These are phyloP conservation scores for Blastobotrys apis DNA, from an alignment of 1,139 yeast species.

Conservation along the genomic window DNA sequence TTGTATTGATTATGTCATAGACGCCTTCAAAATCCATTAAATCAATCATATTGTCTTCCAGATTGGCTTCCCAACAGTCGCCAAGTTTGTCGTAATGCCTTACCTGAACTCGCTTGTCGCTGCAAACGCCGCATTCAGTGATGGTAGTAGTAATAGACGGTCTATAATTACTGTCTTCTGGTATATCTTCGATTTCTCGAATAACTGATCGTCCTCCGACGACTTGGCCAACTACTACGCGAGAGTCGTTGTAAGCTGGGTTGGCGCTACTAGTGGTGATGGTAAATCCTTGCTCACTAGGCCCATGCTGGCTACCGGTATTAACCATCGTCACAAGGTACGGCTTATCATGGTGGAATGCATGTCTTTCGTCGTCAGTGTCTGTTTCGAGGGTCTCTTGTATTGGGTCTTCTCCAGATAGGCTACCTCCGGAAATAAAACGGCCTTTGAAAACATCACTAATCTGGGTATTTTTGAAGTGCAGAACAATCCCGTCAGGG, in stretches of 20 bases:
- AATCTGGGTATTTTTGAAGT: conserved; percentile 77
- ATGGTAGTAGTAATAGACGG: conserved; percentile 51
- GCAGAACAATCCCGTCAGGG: conserved; percentile 55
- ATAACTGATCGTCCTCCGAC: conserved; percentile 75
- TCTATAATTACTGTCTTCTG: too few relatives aligned
- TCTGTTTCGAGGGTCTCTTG: too few relatives aligned
- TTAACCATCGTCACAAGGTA: conserved; percentile 81
- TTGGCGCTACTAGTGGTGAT: conserved; percentile 70
- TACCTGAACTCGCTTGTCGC: conserved; percentile 45
- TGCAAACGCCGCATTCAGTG: conserved; percentile 68
- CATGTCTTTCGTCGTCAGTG: too few relatives aligned
- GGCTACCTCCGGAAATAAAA: conserved; percentile 69
- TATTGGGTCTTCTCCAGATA: too few relatives aligned
- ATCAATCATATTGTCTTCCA: conserved; percentile 72
- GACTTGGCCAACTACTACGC: conserved; percentile 89
- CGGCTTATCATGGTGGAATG: conserved; percentile 83
- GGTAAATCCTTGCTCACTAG: conserved; percentile 90
- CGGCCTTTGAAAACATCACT: conserved; percentile 77
- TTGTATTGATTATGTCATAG: conserved; percentile 56
- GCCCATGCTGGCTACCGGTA: too few relatives aligned
- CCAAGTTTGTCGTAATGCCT: conserved; percentile 68
- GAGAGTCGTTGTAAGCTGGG: conserved; percentile 82
- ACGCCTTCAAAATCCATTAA: conserved; percentile 57
- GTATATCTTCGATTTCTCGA: conserved; percentile 59
- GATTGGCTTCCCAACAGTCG: conserved; percentile 71